These are phyloP conservation scores for Discostella stelligeroides DNA, from an alignment of 108 stramenopile genomes.

Conservation along the genomic window DNA sequence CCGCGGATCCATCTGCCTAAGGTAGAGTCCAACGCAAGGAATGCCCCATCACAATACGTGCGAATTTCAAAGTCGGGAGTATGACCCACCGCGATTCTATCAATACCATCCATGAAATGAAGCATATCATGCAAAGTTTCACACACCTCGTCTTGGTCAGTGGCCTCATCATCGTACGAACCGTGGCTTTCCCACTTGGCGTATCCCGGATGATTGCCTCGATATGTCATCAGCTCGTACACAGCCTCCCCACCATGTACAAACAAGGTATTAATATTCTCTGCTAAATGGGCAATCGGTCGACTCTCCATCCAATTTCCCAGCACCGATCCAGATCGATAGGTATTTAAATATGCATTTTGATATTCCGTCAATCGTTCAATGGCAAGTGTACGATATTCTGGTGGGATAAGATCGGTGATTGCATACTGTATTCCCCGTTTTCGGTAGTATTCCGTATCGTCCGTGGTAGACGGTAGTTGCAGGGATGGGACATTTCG, in stretches of 20 bases:
- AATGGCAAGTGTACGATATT: slow-evolving; percentile 47
- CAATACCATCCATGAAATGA: slow-evolving; percentile 37
- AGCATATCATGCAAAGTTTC: slow-evolving; percentile 31
- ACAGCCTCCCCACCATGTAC: slow-evolving; percentile 61
- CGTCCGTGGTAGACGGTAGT: background rate
- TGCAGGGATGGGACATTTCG: slow-evolving; percentile 33
- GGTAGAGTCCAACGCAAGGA: slow-evolving; percentile 66
- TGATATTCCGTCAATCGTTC: slow-evolving; percentile 53
- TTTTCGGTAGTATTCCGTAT: slow-evolving; percentile 1
- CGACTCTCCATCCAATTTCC: slow-evolving; percentile 59
- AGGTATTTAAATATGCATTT: slow-evolving; percentile 49
- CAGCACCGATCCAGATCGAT: slow-evolving; percentile 49
- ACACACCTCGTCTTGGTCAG: slow-evolving; percentile 31
- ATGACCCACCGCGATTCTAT: slow-evolving; percentile 62
- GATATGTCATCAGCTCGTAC: slow-evolving; percentile 59
- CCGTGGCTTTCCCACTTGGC: slow-evolving; percentile 44
- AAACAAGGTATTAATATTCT: slow-evolving; percentile 51
- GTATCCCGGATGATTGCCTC: slow-evolving; percentile 67
- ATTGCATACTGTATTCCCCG: slow-evolving; percentile 42
- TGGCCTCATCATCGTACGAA: slow-evolving; percentile 23
- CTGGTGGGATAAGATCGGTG: slow-evolving; percentile 51
- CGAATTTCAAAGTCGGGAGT: slow-evolving; percentile 56
- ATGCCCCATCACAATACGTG: slow-evolving; percentile 45
- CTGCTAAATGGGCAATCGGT: slow-evolving; percentile 42
- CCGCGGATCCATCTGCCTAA: slow-evolving; percentile 63